Evolutionary conservation across 148 eudicot genomes (phyloP).

Genomic region (Talinum fruticosum): DNA sequence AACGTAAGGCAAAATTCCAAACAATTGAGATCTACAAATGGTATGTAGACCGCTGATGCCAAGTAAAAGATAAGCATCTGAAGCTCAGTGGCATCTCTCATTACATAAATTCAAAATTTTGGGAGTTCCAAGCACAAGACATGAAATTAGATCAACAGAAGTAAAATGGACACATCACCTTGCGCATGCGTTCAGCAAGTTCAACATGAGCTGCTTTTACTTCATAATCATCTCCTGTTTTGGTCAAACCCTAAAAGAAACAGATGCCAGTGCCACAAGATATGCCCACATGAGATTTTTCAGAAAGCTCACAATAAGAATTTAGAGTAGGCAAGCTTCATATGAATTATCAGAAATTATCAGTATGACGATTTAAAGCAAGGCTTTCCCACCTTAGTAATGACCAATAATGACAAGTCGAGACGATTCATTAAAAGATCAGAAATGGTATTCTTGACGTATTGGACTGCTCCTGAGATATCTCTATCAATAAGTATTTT

Average conservation of each 20-base stretch:
- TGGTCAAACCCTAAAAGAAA: conserved; percentile 76
- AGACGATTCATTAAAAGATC: conserved; percentile 97
- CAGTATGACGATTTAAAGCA: neutral
- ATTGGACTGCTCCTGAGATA: conserved; percentile 87
- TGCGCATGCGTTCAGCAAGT: conserved; percentile 98
- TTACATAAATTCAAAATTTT: neutral
- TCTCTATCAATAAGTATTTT: conserved; percentile 93
- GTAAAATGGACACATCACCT: conserved; percentile 44
- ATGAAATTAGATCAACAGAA: conserved; percentile 1
- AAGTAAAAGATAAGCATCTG: neutral
- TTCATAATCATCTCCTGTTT: conserved; percentile 92
- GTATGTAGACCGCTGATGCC: neutral
- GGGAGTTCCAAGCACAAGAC: neutral
- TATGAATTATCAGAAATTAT: neutral
- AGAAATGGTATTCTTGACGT: conserved; percentile 83
- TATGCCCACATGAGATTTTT: neutral
- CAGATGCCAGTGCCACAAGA: conserved; percentile 18
- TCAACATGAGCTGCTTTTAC: conserved; percentile 98
- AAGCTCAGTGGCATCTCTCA: conserved; percentile 1
- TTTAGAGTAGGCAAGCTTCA: conserved; percentile 4
- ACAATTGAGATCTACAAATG: neutral
- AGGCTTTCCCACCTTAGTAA: conserved; percentile 67
- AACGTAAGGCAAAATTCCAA: no score
- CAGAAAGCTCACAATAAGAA: neutral
- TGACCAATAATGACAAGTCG: conserved; percentile 93